phyloP scores from a whole-genome alignment of 2,329 filamentous ascomycete species.

The Sporothrix dimorphospora region DNA sequence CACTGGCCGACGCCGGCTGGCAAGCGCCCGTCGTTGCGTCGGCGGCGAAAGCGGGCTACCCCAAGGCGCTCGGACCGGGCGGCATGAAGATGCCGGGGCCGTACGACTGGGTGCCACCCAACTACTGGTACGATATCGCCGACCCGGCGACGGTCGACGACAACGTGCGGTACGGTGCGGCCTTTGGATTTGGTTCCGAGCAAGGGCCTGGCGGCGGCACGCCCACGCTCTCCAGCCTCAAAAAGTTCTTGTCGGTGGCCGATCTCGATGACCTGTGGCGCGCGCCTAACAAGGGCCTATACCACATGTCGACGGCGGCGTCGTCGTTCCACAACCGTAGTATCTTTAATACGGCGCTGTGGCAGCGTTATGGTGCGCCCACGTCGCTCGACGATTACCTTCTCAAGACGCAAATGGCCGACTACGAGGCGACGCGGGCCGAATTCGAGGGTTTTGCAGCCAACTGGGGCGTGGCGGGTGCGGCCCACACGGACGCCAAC shows the following conservation, averaged over 20 bases:
- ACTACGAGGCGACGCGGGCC: conserved; percentile 65
- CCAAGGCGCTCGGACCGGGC: conserved; percentile 54
- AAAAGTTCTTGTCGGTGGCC: conserved; percentile 53
- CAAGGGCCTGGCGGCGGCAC: conserved; percentile 65
- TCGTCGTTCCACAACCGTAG: conserved; percentile 59
- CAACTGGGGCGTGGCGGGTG: conserved; percentile 48
- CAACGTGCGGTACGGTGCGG: conserved; percentile 53
- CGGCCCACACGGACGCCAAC: neutral
- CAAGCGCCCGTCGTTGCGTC: conserved; percentile 60
- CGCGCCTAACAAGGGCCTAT: conserved; percentile 54
- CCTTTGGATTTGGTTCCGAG: conserved; percentile 67
- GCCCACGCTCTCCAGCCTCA: conserved; percentile 58
- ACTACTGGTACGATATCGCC: conserved; percentile 61
- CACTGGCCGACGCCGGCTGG: conserved; percentile 57
- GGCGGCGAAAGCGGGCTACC: conserved; percentile 58
- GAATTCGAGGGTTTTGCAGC: conserved; percentile 61
- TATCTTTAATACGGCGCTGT: conserved; percentile 62
- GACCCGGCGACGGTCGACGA: conserved; percentile 38
- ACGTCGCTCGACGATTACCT: conserved; percentile 60
- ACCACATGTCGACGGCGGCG: conserved; percentile 61
- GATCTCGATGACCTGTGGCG: conserved; percentile 63
- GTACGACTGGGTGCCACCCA: conserved; percentile 68
- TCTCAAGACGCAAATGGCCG: conserved; percentile 62
- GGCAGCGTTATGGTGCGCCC: conserved; percentile 55
- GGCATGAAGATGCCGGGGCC: conserved; percentile 70